Conservation (phyloP, 2,329 filamentous ascomycete genomes). For the Aspergillus melleus region DNA sequence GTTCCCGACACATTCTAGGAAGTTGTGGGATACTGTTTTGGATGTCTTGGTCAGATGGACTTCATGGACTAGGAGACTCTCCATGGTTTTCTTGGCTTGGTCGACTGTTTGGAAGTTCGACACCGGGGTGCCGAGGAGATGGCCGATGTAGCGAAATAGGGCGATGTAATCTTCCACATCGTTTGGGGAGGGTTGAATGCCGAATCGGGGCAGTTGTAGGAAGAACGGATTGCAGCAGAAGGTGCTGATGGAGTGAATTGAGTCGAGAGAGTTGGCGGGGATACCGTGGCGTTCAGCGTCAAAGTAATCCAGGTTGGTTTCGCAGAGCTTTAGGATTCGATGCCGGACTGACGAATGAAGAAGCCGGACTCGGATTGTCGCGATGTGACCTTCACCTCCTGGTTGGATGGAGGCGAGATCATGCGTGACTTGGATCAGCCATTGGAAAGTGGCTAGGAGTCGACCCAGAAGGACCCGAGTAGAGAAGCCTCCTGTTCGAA, state of each 20-base stretch:
- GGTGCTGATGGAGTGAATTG: slow-evolving; percentile 66
- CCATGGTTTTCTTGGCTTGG: slow-evolving; percentile 62
- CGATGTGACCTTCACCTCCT: slow-evolving; percentile 63
- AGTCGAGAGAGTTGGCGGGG: slow-evolving; percentile 72
- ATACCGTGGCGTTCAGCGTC: slow-evolving; percentile 58
- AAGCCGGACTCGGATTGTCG: slow-evolving; percentile 65
- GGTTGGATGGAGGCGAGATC: slow-evolving; percentile 64
- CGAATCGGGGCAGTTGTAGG: slow-evolving; percentile 67
- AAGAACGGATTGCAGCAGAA: slow-evolving; percentile 68
- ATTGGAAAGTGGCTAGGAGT: slow-evolving; percentile 70
- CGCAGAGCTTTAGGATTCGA: slow-evolving; percentile 61
- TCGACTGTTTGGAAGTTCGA: slow-evolving; percentile 57
- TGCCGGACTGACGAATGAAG: slow-evolving; percentile 66
- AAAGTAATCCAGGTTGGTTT: slow-evolving; percentile 60
- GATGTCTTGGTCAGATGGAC: no score
- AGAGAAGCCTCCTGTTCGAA: slow-evolving; percentile 71
- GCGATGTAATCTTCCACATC: slow-evolving; percentile 69
- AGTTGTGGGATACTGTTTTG: no score
- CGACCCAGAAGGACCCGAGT: slow-evolving; percentile 63
- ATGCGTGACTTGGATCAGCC: slow-evolving; percentile 68
- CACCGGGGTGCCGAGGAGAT: slow-evolving; percentile 67
- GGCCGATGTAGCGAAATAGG: slow-evolving; percentile 70
- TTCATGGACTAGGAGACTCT: slow-evolving; percentile 33
- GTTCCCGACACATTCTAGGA: no score
- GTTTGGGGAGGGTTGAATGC: slow-evolving; percentile 59